Percentiles rank a stretch among this genome's conserved stretches.
phyloP scores from a whole-genome alignment of 331 rosid genomes.

The Malus hybrid region DNA sequence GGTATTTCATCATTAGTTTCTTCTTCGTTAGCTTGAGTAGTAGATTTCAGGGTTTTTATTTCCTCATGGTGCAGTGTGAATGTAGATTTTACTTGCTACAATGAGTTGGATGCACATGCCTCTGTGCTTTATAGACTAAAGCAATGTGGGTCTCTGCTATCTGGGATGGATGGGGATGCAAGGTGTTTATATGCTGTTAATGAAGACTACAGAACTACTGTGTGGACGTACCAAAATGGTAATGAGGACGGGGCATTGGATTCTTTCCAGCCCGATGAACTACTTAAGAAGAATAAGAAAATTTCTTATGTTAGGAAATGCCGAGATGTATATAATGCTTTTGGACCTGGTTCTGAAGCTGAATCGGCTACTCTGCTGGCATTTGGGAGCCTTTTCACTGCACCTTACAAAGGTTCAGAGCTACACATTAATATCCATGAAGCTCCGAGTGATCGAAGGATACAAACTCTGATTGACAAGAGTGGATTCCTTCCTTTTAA shows the following conservation, averaged over 20 bases:
- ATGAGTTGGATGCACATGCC: constrained; percentile 27
- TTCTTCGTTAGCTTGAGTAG: constrained; percentile 43
- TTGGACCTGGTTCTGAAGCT: constrained; percentile 69
- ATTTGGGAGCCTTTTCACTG: constrained; percentile 88
- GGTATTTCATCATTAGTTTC: constrained; percentile 64
- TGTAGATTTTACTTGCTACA: constrained; percentile 44
- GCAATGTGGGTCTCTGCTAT: constrained; percentile 59
- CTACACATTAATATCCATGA: constrained; percentile 52
- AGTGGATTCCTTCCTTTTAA: constrained; percentile 59
- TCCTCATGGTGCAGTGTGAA: constrained; percentile 65
- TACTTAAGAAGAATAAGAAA: constrained; percentile 69
- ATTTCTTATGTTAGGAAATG: constrained; percentile 51
- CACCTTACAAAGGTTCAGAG: constrained; percentile 75
- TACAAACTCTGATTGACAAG: constrained; percentile 44
- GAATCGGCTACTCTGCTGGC: constrained; percentile 64
- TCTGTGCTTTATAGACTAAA: constrained; percentile 35
- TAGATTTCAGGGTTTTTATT: constrained; percentile 77
- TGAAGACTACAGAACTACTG: constrained; percentile 83
- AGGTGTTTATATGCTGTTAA: constrained; percentile 60
- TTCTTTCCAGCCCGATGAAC: constrained; percentile 76
- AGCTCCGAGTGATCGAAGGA: constrained; percentile 44
- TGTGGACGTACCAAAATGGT: constrained; percentile 72
- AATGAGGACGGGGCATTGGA: constrained; percentile 53
- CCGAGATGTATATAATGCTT: constrained; percentile 49
- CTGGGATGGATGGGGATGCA: constrained; percentile 48